These are phyloP conservation scores for Rhynchospora pubera DNA, from an alignment of 176 grass and related monocot species.

Conservation along the genomic window DNA sequence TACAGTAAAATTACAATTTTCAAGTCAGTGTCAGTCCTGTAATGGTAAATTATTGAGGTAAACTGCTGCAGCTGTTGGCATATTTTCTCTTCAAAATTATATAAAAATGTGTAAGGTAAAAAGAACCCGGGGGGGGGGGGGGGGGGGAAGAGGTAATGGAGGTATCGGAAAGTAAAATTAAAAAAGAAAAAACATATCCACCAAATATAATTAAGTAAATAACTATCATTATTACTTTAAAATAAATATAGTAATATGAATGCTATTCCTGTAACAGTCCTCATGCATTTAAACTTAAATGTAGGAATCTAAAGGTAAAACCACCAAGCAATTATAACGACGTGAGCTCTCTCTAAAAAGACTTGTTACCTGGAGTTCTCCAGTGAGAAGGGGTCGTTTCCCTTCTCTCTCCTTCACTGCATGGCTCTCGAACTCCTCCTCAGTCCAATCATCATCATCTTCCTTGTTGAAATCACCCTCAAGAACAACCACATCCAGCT, in stretches of 20 bases:
- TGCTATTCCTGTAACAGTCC: not conserved
- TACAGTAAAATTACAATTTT: not conserved
- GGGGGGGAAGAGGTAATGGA: too few relatives aligned
- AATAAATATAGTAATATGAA: not conserved
- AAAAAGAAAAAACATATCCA: not conserved
- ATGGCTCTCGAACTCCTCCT: constrained; percentile 65
- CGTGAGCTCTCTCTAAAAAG: not conserved
- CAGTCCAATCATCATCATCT: constrained; percentile 75
- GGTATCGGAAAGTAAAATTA: not conserved
- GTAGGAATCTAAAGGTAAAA: not conserved
- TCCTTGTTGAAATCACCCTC: constrained; percentile 92
- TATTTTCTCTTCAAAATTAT: not conserved
- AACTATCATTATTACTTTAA: not conserved
- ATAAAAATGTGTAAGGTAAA: not conserved
- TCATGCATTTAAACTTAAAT: not conserved
- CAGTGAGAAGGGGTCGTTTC: constrained; percentile 80
- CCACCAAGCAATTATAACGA: not conserved
- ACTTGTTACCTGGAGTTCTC: constrained; percentile 39
- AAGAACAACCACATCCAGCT: constrained; percentile 70
- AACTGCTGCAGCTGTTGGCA: not conserved
- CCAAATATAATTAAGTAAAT: not conserved
- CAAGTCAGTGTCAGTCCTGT: not conserved
- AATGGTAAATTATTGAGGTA: not conserved
- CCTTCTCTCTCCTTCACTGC: constrained; percentile 82
- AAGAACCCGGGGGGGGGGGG: too few relatives aligned